These are phyloP conservation scores for Leccinum arenicola DNA, from an alignment of 768 basidiomycete genomes.

Conservation along the genomic window DNA sequence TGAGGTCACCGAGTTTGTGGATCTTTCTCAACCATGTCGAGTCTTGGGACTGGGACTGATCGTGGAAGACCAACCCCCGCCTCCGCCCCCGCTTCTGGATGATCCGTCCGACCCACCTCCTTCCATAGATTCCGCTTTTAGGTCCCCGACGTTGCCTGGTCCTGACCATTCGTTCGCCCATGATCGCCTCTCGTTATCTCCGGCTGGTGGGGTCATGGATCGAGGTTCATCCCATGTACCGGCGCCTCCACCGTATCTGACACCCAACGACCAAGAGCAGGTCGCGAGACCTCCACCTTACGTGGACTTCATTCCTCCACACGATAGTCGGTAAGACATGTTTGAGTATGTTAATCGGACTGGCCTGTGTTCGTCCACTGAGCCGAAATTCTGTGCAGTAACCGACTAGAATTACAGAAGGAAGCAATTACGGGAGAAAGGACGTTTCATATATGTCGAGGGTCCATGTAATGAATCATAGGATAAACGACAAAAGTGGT, in stretches of 20 bases:
- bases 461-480: conserved; percentile 19
- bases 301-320: conserved; percentile 43
- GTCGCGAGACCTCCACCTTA: conserved; percentile 62
- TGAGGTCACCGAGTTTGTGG: conserved; percentile 64
- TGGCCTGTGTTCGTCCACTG: neutral
- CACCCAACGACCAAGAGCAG: conserved; percentile 49
- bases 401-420: conserved; percentile 21
- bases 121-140: conserved; percentile 80
- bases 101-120: conserved; percentile 89
- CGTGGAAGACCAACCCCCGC: conserved; percentile 58
- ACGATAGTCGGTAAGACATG: conserved; percentile 10
- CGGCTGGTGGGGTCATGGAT: conserved; percentile 32
- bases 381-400: conserved; percentile 6
- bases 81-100: conserved; percentile 80
- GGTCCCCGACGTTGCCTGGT: conserved; percentile 31
- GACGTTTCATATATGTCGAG: conserved; percentile 26
- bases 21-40: conserved; percentile 55
- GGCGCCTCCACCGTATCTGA: conserved; percentile 80
- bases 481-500: conserved; percentile 18
- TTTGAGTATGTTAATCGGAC: neutral
- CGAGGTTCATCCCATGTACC: conserved; percentile 45
- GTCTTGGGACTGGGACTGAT: conserved; percentile 57
- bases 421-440: conserved; percentile 29
- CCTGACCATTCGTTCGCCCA: conserved; percentile 28
- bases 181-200: conserved; percentile 32